A percentile compares a stretch with the other conserved stretches of the same genome.
phyloP scores from a whole-genome alignment of 164 flowering plant genomes.

The Vitis rupestris region DNA sequence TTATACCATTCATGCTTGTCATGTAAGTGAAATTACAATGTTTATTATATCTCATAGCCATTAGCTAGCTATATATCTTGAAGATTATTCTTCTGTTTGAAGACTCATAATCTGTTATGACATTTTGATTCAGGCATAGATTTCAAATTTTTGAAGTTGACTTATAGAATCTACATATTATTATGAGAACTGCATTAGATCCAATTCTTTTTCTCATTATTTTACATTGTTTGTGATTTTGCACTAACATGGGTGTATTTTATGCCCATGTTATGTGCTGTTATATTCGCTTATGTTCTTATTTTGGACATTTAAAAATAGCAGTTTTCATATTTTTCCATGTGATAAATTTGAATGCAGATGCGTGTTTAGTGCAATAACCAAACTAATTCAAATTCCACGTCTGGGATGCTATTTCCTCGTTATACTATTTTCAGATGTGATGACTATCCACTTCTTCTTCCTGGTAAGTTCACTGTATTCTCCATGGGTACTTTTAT shows the following conservation, averaged over 20 bases:
- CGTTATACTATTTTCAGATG: slow-evolving; percentile 84
- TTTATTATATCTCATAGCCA: neutral
- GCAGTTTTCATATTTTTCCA: neutral
- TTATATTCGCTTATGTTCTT: neutral
- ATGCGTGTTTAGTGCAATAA: slow-evolving; percentile 86
- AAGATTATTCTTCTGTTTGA: too few species aligned
- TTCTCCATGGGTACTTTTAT: neutral
- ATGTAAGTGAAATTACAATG: slow-evolving; percentile 58
- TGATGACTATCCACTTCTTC: slow-evolving; percentile 98
- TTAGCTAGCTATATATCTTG: neutral
- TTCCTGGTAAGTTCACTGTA: slow-evolving; percentile 71
- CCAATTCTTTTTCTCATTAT: too few species aligned
- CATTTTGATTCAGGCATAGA: neutral
- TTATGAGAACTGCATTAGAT: neutral
- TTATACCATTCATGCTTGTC: slow-evolving; percentile 95
- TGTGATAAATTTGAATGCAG: slow-evolving; percentile 44
- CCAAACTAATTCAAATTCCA: slow-evolving; percentile 70
- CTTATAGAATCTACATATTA: neutral
- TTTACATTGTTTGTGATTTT: too few species aligned
- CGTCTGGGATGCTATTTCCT: slow-evolving; percentile 88
- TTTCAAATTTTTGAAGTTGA: neutral
- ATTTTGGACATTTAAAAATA: neutral
- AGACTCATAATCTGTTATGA: neutral
- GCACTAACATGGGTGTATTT: neutral
- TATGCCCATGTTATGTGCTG: neutral